Percentiles rank a stretch among this genome's conserved stretches.
Conservation (phyloP, 805 yeast genomes). For the Zygosaccharomyces siamensis region DNA sequence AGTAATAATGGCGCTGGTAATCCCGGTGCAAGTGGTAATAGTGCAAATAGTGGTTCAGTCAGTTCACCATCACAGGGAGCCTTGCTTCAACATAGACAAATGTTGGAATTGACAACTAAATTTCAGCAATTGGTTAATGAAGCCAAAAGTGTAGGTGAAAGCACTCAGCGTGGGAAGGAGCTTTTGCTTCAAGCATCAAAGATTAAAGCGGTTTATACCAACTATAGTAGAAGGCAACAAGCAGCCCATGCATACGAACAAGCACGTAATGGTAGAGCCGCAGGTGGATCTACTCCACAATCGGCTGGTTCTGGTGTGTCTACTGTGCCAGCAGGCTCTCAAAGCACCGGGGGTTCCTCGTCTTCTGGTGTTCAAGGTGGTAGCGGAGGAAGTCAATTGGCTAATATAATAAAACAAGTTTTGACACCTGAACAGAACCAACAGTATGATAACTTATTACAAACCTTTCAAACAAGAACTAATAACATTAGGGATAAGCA, state of each 20-base stretch:
- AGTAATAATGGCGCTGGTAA: constrained; percentile 4
- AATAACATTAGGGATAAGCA: constrained; percentile 30
- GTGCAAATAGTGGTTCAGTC: constrained; percentile 7
- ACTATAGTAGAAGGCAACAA: constrained; percentile 41
- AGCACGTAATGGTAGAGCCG: constrained; percentile 13
- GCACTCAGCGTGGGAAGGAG: constrained; percentile 57
- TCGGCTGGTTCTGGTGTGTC: constrained; percentile 7
- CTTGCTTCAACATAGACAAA: constrained; percentile 22
- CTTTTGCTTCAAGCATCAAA: constrained; percentile 59
- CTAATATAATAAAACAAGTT: constrained; percentile 28
- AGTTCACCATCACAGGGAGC: constrained; percentile 2
- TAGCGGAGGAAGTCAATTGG: constrained; percentile 16
- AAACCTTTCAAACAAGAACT: constrained; percentile 30
- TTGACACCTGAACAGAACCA: constrained; percentile 31
- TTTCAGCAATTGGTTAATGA: constrained; percentile 54
- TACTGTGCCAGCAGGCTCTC: constrained; percentile 8
- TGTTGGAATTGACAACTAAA: constrained; percentile 55
- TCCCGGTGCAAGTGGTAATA: constrained; percentile 3
- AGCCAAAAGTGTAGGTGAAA: constrained; percentile 58
- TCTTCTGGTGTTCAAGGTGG: constrained; percentile 13
- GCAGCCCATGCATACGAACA: constrained; percentile 25
- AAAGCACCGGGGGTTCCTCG: constrained; percentile 13
- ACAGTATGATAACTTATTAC: constrained; percentile 27
- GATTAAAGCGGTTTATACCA: constrained; percentile 55
- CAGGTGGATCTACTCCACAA: constrained; percentile 13